Evolutionary conservation across 257 asterid genomes (phyloP).

Genomic region (Handroanthus guayacan): DNA sequence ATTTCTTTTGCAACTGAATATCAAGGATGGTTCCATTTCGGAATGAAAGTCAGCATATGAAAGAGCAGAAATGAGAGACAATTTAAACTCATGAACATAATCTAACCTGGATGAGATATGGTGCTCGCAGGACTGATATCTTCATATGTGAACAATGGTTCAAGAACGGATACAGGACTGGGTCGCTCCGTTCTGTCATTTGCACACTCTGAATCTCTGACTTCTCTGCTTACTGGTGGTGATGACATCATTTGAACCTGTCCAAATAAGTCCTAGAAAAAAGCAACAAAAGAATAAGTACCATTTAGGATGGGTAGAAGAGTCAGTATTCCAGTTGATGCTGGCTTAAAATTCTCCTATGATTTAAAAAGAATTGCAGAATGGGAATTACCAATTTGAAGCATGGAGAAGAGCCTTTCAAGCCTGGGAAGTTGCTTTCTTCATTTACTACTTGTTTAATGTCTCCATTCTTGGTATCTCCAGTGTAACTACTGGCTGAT

Average conservation of each 20-base stretch:
- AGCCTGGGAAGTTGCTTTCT: conserved; percentile 33
- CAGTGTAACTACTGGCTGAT: conserved; percentile 28
- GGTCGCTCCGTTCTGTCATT: conserved; percentile 52
- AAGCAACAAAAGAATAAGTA: not conserved
- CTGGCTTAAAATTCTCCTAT: conserved; percentile 7
- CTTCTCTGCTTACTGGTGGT: conserved; percentile 40
- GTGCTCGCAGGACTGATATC: conserved; percentile 66
- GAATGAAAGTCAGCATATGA: not conserved
- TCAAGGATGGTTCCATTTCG: conserved; percentile 26
- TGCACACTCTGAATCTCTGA: conserved; percentile 46
- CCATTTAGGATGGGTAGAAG: not conserved
- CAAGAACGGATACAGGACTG: conserved; percentile 75
- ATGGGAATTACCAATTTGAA: conserved; percentile 41
- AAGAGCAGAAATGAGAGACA: not conserved
- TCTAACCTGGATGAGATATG: conserved; percentile 53
- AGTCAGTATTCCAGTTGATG: not conserved
- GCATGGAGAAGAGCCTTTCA: conserved; percentile 16
- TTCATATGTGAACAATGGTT: conserved; percentile 57
- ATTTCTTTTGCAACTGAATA: conserved; percentile 53
- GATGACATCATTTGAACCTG: conserved; percentile 43
- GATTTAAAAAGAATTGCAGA: not conserved
- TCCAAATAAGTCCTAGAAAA: conserved; percentile 37
- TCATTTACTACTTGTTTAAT: conserved; percentile 37
- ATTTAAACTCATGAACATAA: conserved; percentile 8
- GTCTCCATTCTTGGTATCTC: conserved; percentile 41